Evolutionary conservation across 495 filamentous ascomycete species (phyloP).

Genomic region (Neurospora hispaniola): DNA sequence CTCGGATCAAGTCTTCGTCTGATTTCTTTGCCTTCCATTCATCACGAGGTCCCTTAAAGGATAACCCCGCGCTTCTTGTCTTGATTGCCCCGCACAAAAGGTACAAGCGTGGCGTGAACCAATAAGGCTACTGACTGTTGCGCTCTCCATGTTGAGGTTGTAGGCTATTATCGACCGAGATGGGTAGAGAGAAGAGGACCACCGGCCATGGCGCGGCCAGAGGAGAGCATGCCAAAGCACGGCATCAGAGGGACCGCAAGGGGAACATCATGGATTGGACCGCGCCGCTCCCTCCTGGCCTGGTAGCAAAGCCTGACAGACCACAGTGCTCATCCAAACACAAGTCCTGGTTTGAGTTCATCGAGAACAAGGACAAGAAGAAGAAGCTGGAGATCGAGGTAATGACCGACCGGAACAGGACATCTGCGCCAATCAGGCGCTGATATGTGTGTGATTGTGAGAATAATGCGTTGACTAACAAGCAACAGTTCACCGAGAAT

Average conservation of each 20-base stretch:
- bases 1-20: not conserved
- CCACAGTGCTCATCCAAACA: slow-evolving; percentile 36
- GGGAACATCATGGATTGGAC: slow-evolving; percentile 20
- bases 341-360: slow-evolving; percentile 42
- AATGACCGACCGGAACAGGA: slow-evolving; percentile 1
- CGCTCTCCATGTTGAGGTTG: slow-evolving; percentile 1
- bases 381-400: slow-evolving; percentile 44
- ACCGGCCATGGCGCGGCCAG: slow-evolving; percentile 11
- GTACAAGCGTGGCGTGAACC: not conserved
- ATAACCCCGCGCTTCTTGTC: slow-evolving; percentile 1
- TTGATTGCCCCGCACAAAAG: not conserved
- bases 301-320: slow-evolving; percentile 18
- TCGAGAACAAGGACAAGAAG: slow-evolving; percentile 47
- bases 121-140: not conserved
- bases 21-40: not conserved
- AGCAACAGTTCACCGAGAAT: slow-evolving; percentile 31
- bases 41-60: not conserved
- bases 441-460: not conserved
- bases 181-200: slow-evolving; percentile 23
- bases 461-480: slow-evolving; percentile 15
- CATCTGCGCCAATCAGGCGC: not conserved
- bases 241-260: slow-evolving; percentile 22
- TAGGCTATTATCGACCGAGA: slow-evolving; percentile 5
- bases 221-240: slow-evolving; percentile 22
- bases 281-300: slow-evolving; percentile 20